Conservation (phyloP, 2,329 filamentous ascomycete genomes). For the Colletotrichum sp. region DNA sequence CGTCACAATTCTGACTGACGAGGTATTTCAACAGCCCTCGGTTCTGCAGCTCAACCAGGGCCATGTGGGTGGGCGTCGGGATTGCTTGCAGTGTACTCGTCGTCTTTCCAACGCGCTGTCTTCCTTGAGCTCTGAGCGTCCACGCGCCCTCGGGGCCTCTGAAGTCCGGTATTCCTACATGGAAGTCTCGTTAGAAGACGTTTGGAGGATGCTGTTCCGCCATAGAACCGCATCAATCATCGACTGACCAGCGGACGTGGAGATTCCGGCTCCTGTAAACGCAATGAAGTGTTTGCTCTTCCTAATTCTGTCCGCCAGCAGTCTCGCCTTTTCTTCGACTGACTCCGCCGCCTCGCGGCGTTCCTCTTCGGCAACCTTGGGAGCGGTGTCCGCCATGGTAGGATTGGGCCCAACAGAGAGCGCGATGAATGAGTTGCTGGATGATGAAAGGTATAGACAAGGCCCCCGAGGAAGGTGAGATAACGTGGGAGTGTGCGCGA, state of each 20-base stretch:
- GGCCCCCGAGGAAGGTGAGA: not conserved
- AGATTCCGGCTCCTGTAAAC: constrained; percentile 52
- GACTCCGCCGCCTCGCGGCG: not conserved
- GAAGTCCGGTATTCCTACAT: constrained; percentile 50
- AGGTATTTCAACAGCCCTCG: constrained; percentile 45
- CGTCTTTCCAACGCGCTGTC: constrained; percentile 33
- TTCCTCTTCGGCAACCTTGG: constrained; percentile 13
- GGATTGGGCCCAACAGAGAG: too few species aligned
- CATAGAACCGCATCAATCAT: not conserved
- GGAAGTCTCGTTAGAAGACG: not conserved
- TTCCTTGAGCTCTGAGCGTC: constrained; percentile 48
- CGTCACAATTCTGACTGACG: constrained; percentile 51
- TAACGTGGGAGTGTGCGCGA: not conserved
- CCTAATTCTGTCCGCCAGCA: constrained; percentile 39
- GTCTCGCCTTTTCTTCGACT: constrained; percentile 38
- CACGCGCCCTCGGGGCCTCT: constrained; percentile 51
- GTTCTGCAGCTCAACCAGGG: constrained; percentile 48
- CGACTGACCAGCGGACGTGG: constrained; percentile 46
- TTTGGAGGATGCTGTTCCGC: not conserved
- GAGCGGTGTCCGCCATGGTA: constrained; percentile 11
- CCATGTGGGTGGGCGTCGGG: constrained; percentile 52
- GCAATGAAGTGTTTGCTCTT: constrained; percentile 50
- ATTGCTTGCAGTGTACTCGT: constrained; percentile 47
- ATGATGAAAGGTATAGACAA: not conserved
- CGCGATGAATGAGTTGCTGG: rapidly evolving